These are phyloP conservation scores for Xylaria intraflava DNA, from an alignment of 495 filamentous ascomycete genomes.

Conservation along the genomic window DNA sequence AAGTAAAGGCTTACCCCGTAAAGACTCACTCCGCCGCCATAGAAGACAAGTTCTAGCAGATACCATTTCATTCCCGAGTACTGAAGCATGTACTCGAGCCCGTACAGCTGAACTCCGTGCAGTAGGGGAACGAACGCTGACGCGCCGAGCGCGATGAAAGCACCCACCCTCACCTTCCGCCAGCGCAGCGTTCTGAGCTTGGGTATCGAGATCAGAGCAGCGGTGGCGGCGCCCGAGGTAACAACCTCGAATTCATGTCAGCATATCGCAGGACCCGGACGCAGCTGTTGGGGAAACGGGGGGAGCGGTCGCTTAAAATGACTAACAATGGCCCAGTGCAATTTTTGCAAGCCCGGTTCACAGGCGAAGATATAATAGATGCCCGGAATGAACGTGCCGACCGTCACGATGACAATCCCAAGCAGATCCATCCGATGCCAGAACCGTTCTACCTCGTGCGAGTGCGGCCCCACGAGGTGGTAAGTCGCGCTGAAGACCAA, in stretches of 20 bases:
- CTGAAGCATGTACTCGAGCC: background rate
- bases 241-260: constrained; percentile 49
- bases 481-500: constrained; percentile 1
- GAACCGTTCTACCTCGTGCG: constrained; percentile 21
- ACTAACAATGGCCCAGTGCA: constrained; percentile 66
- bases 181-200: constrained; percentile 62
- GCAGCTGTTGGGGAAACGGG: no score
- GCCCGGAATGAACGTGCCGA: constrained; percentile 65
- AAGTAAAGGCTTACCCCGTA: background rate
- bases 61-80: constrained; percentile 40
- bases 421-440: constrained; percentile 73
- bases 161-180: constrained; percentile 64
- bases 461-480: background rate
- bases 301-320: no score
- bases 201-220: constrained; percentile 55
- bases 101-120: constrained; percentile 53
- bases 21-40: background rate
- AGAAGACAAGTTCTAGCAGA: constrained; percentile 44
- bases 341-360: constrained; percentile 46
- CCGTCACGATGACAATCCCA: constrained; percentile 69
- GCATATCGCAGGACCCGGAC: background rate
- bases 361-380: constrained; percentile 71
- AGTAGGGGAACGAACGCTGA: constrained; percentile 46
- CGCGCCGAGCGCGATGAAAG: constrained; percentile 79
- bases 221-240: constrained; percentile 56